Conservation (phyloP, 345 rosid genomes). For the Eucalyptus regnans region DNA sequence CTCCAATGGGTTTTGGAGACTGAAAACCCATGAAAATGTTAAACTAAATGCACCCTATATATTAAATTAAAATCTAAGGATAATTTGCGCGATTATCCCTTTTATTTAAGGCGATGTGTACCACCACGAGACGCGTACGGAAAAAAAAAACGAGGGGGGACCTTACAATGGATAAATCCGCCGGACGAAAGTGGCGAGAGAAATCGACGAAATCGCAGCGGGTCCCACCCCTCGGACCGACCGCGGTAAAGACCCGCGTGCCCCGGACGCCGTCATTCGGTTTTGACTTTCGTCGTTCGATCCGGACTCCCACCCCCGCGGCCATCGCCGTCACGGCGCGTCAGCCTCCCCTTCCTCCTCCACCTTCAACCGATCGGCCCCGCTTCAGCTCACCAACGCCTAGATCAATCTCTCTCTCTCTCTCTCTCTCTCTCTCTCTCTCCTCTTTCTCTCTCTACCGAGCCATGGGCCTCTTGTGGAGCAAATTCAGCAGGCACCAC, state of each 20-base stretch:
- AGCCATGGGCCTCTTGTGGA: background rate
- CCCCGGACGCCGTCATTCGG: slow-evolving; percentile 3
- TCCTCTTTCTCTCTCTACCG: background rate
- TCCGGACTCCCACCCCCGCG: background rate
- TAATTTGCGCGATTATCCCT: background rate
- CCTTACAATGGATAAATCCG: background rate
- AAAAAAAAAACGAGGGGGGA: fast-evolving
- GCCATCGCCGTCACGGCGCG: background rate
- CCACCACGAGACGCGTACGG: background rate
- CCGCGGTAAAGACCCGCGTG: background rate
- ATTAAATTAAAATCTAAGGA: background rate
- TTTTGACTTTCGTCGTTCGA: background rate
- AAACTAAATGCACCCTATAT: no score
- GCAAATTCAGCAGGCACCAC: background rate
- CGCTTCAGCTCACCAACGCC: background rate
- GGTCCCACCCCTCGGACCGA: background rate
- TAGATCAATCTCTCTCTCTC: background rate
- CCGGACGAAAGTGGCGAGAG: background rate
- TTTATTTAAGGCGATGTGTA: background rate
- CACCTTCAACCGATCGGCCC: background rate
- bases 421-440: background rate
- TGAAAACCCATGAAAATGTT: no score
- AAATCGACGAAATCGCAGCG: background rate
- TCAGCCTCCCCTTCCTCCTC: background rate
- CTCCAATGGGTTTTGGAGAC: no score